A percentile compares a stretch with the other conserved stretches of the same genome.
These are phyloP conservation scores for Solanum acaule DNA, from an alignment of 257 asterid genomes.

Conservation along the genomic window DNA sequence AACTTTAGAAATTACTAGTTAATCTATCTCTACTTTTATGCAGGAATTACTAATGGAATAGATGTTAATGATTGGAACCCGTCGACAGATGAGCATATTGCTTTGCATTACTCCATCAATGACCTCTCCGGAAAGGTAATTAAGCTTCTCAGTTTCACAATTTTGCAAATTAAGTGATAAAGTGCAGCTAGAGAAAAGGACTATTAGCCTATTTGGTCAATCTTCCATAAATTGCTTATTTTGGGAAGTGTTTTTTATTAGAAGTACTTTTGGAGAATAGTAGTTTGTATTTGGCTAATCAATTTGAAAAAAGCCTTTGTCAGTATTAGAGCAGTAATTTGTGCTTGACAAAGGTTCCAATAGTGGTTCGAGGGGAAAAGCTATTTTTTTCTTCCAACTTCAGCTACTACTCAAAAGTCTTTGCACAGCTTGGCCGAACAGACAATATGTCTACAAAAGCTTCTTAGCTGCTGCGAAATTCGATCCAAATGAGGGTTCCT, in stretches of 20 bases:
- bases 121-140: constrained; percentile 91
- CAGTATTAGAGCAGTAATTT: background rate
- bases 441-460: background rate
- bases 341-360: background rate
- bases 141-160: background rate
- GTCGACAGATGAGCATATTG: constrained; percentile 51
- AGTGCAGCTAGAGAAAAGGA: background rate
- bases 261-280: background rate
- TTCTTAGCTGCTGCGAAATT: background rate
- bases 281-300: background rate
- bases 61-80: constrained; percentile 85
- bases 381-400: background rate
- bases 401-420: background rate
- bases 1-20: background rate
- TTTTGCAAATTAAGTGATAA: background rate
- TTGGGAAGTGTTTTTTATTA: background rate
- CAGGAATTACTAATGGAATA: constrained; percentile 93
- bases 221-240: background rate
- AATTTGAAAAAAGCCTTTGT: background rate
- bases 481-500: background rate
- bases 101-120: constrained; percentile 49
- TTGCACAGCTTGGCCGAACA: background rate
- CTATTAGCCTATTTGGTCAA: background rate
- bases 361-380: background rate
- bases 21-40: constrained; percentile 1